A percentile compares a stretch with the other conserved stretches of the same genome.
Conservation (phyloP, 164 flowering plant genomes). For the Nymphaea thermarum region DNA sequence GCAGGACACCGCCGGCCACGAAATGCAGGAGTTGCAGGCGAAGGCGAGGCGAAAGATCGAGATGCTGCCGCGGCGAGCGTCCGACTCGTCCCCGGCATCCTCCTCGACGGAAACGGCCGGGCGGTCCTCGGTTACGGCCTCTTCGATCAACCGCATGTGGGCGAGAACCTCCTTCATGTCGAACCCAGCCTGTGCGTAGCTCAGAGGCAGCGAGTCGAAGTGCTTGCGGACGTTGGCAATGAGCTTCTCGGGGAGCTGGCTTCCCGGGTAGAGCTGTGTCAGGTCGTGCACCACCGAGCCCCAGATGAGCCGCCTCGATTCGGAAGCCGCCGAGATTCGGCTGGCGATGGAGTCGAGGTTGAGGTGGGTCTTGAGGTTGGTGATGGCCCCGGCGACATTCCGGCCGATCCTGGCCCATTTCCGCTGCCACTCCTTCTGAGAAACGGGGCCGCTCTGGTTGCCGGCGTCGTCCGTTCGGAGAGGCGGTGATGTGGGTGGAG, state of each 20-base stretch:
- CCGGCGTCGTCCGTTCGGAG: conserved; percentile 11
- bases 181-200: conserved; percentile 84
- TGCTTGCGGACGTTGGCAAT: conserved; percentile 83
- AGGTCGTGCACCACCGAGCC: conserved; percentile 66
- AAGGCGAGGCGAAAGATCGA: conserved; percentile 64
- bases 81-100: conserved; percentile 23
- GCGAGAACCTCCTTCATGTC: conserved; percentile 91
- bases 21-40: conserved; percentile 68
- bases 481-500: conserved; percentile 2
- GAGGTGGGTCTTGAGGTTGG: conserved; percentile 62
- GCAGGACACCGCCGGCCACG: conserved; percentile 72
- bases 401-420: conserved; percentile 26
- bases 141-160: conserved; percentile 73
- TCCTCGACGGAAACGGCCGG: conserved; percentile 73
- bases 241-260: conserved; percentile 91
- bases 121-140: conserved; percentile 46
- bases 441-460: conserved; percentile 18
- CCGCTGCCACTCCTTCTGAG: conserved; percentile 65
- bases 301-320: conserved; percentile 56
- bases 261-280: conserved; percentile 85
- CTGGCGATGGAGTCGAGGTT: conserved; percentile 57
- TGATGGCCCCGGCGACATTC: conserved; percentile 70
- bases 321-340: conserved; percentile 20
- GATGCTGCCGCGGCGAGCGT: conserved; percentile 12
- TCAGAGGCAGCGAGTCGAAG: conserved; percentile 81